These are phyloP conservation scores for Saccharomycopsis fermentans DNA, from an alignment of 805 yeast species.

Conservation along the genomic window DNA sequence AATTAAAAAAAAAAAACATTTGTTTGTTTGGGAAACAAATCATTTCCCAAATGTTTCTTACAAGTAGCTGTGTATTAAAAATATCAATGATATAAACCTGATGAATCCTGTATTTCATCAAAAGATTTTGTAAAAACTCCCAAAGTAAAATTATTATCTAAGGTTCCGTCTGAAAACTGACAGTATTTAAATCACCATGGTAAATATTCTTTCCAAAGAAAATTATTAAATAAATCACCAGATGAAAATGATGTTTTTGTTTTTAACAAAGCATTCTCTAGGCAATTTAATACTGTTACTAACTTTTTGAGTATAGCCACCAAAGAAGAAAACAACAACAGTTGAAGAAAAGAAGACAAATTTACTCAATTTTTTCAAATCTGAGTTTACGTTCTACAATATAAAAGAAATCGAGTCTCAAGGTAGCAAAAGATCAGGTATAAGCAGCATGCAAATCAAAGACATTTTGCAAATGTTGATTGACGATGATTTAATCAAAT, in stretches of 20 bases:
- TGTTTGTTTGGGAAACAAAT: slow-evolving; percentile 14
- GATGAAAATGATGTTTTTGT: neutral
- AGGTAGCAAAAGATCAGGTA: slow-evolving; percentile 37
- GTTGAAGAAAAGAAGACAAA: slow-evolving; percentile 32
- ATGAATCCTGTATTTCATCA: too few relatives aligned
- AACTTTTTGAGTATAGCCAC: slow-evolving; percentile 5
- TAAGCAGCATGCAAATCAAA: slow-evolving; percentile 46
- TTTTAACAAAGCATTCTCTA: neutral
- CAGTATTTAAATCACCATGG: neutral
- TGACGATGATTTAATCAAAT: slow-evolving; percentile 39
- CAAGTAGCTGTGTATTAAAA: neutral
- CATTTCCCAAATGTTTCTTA: slow-evolving; percentile 17
- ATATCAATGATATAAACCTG: neutral
- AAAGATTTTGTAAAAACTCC: too few relatives aligned
- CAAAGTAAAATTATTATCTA: too few relatives aligned
- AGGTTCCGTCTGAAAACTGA: too few relatives aligned
- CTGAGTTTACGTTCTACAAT: slow-evolving; percentile 32
- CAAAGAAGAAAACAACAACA: slow-evolving; percentile 26
- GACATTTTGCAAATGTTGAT: slow-evolving; percentile 36
- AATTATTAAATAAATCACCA: neutral
- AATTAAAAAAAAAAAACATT: too few relatives aligned
- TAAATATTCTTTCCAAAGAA: neutral
- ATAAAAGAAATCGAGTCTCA: slow-evolving; percentile 42
- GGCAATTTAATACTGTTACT: neutral
- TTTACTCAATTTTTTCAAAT: slow-evolving; percentile 31